Evolutionary conservation across 2,329 filamentous ascomycete genomes (phyloP), one percentile per base, ranked within the genome.

Genomic region (Penicillium sp.): DNA sequence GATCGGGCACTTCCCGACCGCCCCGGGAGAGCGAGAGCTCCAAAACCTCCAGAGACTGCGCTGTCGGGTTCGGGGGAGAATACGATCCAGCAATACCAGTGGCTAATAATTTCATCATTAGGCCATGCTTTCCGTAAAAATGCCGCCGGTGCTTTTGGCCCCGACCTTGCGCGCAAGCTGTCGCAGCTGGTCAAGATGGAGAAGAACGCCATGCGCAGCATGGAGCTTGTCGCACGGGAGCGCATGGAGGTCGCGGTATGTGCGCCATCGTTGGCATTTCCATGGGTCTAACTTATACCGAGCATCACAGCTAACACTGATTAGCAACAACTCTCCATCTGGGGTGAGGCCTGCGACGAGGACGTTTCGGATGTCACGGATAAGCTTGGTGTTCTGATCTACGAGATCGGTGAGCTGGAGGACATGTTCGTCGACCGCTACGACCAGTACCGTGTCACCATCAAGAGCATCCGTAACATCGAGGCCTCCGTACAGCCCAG

Each of bases 101-200:
- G 14, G 42, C 67, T 67, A 51, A 68, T 54, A 42, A 40, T 31
- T n/a, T 27, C 31, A 35, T n/a, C 25, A 47, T 46, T 57, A 87
- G 87, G 87, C 71, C 85, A 89, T 81, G 84, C 81, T 41, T 81
- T 82, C 68, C 77, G 79, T 57, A 81, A 80, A 66, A 75, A 77
- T 44, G 72, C 80, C 49, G 79, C 79, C 23, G 80, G 80, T 37
- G 78, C 79, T 56, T 82, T 81, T 69, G 86, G 86, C 33, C 86
- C 92, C 55, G 94, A 99, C 69, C 87, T 99, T 56, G 89, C 94
- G 56, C 97, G 96, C 85, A 99, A 99, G 84, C 87, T 99, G 60
- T 91, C 92, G 40, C 90, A 96, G 80, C 85, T 99, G 51, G 94
- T 99, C 61, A 99, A 99, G 85, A 99, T 99, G 94, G 94, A 99